These are phyloP conservation scores for Pyrenopolyporus hunteri DNA, from an alignment of 495 filamentous ascomycete genomes.

Conservation along the genomic window DNA sequence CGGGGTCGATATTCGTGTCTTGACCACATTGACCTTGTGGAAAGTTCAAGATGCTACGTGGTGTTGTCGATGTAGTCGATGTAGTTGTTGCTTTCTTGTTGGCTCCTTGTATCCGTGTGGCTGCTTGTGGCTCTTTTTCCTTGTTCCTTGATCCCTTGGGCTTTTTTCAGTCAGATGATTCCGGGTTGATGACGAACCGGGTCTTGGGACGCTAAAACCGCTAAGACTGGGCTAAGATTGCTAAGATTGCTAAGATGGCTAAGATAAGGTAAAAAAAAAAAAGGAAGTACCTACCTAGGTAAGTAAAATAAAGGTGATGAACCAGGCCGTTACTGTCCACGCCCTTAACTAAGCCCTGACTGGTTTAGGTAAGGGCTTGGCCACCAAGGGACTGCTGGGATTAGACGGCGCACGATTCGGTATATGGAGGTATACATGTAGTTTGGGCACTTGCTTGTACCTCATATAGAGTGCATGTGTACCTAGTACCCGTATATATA, in stretches of 20 bases:
- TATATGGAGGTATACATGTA: neutral
- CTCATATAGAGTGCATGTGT: neutral
- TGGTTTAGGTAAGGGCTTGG: too few relatives aligned
- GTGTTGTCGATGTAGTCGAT: neutral
- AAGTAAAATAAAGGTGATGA: too few relatives aligned
- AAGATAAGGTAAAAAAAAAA: too few relatives aligned
- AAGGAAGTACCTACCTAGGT: too few relatives aligned
- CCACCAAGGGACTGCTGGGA: too few relatives aligned
- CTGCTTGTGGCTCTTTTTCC: too few relatives aligned
- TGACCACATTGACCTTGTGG: neutral
- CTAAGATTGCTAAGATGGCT: neutral
- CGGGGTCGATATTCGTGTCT: neutral
- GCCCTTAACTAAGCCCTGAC: too few relatives aligned
- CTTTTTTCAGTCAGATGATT: slow-evolving; percentile 24
- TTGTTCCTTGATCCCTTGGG: neutral
- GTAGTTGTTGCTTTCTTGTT: slow-evolving; percentile 1
- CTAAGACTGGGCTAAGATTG: neutral
- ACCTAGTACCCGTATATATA: neutral
- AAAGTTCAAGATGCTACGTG: slow-evolving; percentile 10
- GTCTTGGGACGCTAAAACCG: neutral
- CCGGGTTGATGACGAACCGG: slow-evolving; percentile 24
- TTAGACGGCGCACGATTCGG: too few relatives aligned
- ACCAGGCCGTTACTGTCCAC: too few relatives aligned
- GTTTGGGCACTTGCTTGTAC: too few relatives aligned
- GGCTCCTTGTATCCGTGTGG: too few relatives aligned